Evolutionary conservation across 768 basidiomycete species (phyloP).

Genomic region (Xerocomellus chrysenteron): DNA sequence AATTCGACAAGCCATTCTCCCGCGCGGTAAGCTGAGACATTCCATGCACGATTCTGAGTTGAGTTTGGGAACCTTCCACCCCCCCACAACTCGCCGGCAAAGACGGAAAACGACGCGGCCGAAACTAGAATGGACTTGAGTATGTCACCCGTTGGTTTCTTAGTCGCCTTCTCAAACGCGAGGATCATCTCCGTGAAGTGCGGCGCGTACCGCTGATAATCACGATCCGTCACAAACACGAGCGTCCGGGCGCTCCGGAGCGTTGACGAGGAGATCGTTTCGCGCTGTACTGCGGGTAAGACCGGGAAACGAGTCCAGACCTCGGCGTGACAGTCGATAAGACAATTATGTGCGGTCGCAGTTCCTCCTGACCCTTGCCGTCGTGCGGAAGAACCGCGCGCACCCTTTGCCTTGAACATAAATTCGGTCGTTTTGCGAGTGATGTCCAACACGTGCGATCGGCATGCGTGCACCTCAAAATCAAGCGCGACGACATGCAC

Average conservation of each 20-base stretch:
- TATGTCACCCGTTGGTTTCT: conserved; percentile 50
- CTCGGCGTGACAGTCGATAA: conserved; percentile 54
- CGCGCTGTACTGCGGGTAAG: conserved; percentile 47
- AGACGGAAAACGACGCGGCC: conserved; percentile 29
- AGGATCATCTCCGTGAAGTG: conserved; percentile 48
- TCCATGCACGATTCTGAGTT: conserved; percentile 17
- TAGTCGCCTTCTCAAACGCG: conserved; percentile 47
- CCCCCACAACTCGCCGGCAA: conserved; percentile 19
- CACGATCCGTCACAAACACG: conserved; percentile 43
- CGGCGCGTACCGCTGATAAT: conserved; percentile 34
- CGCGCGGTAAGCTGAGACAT: conserved; percentile 40
- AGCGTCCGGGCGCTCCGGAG: conserved; percentile 37
- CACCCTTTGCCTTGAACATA: conserved; percentile 47
- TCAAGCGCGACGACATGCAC: conserved; percentile 21
- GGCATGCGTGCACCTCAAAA: conserved; percentile 27
- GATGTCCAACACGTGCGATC: conserved; percentile 50
- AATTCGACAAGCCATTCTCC: conserved; percentile 66
- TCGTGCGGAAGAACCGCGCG: conserved; percentile 14
- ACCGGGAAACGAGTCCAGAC: conserved; percentile 65
- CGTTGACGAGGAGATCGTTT: conserved; percentile 39
- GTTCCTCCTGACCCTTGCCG: background rate
- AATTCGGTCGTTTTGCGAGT: conserved; percentile 57
- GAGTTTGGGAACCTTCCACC: background rate
- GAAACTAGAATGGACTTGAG: conserved; percentile 40
- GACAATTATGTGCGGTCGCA: conserved; percentile 44